These are phyloP conservation scores for Globisporangium paddicum DNA, from an alignment of 352 stramenopile genomes.

Conservation along the genomic window DNA sequence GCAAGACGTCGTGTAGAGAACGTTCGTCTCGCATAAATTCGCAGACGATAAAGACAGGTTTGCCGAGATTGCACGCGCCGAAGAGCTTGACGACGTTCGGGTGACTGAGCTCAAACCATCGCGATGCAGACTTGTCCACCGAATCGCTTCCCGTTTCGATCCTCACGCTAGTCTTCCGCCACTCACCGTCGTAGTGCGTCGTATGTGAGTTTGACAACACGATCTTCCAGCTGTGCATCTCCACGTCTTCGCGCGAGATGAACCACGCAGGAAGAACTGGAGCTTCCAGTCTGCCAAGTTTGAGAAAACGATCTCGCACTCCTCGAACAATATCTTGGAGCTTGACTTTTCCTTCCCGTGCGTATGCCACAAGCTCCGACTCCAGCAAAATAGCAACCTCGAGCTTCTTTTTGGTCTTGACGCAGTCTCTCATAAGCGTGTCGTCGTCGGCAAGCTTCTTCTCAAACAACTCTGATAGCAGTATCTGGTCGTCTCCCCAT, in stretches of 20 bases:
- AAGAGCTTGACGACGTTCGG: background rate
- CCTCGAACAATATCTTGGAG: background rate
- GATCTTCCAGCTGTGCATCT: background rate
- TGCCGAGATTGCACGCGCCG: background rate
- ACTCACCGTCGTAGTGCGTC: too few species aligned
- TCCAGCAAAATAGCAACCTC: background rate
- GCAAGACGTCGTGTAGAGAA: background rate
- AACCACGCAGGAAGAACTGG: background rate
- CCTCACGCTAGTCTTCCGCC: background rate
- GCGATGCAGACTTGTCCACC: background rate
- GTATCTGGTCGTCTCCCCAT: background rate
- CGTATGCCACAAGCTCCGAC: background rate
- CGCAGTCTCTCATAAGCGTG: too few species aligned
- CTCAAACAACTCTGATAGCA: too few species aligned
- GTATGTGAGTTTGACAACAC: too few species aligned
- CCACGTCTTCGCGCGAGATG: background rate
- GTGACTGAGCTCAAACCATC: background rate
- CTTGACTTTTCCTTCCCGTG: background rate
- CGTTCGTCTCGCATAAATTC: background rate
- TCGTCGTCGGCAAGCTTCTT: too few species aligned
- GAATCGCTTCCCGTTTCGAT: background rate
- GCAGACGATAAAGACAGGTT: background rate
- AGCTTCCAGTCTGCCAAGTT: background rate
- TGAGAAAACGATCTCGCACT: background rate
- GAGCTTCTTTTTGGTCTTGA: too few species aligned